Evolutionary conservation across 2,329 filamentous ascomycete genomes (phyloP), one percentile per base, ranked within the genome.

Genomic region (Xylariaceae sp.): DNA sequence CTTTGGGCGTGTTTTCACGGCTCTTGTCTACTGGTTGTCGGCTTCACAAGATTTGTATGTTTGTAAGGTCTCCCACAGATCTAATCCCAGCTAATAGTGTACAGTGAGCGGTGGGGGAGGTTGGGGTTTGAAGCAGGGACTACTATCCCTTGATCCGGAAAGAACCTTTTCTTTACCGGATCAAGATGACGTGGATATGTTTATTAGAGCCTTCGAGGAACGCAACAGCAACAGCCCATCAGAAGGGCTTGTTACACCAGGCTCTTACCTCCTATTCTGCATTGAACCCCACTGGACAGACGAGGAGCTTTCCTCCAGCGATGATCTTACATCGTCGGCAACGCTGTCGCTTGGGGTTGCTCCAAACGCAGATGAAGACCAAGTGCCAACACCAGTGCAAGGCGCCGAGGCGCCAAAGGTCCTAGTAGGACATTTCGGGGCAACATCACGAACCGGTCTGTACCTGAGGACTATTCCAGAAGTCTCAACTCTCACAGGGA

Each of bases 51-150:
- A 67, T 75, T 9, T 53, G 71, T 74, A 59, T 54, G 69, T 64
- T 13, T 19, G 17, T 17, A 19, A 19, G 16, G 17, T 28, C 38
- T 28, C 35, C 8, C 13, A 6, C 22, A n/a, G 8, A 32, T 32
- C 15, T n/a, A 13, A 7, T n/a, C 6, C 8, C 8, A 12, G 18
- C 51, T 57, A 54, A 48, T 35, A 12, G 33, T 22, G 24, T 39
- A 63, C 69, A 74, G 78, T 90, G 48, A 89, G 86, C 54, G 88
- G 88, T 4, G 88, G 88, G 34, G 88, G 88, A 32, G 88, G 88
- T 16, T 94, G 88, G 88, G 88, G 88, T 13, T 71, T 77, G 42
- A 93, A 91, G 60, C 81, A 85, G 53, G 88, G 88, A 1, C 67
- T 94, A 0, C 67, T 94, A 3, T 88, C 87, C 4, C 71, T 94